Conservation (phyloP, 257 asterid genomes). For the Ilex aquifolium region DNA sequence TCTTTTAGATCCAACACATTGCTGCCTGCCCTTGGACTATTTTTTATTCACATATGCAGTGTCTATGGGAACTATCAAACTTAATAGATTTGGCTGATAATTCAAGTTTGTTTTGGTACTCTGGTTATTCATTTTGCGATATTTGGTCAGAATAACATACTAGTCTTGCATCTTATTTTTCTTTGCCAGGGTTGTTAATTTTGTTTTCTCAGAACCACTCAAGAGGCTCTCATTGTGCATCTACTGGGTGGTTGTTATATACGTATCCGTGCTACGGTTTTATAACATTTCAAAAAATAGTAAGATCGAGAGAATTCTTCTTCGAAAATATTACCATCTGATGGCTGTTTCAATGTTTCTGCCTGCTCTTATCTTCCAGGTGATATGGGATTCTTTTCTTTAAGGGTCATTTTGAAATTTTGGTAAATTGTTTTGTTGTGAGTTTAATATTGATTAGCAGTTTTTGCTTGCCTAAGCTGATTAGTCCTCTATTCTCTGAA, state of each 20-base stretch:
- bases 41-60: neutral
- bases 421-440: too few relatives aligned
- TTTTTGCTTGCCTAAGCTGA: too few relatives aligned
- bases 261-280: slow-evolving; percentile 59
- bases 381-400: neutral
- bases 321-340: slow-evolving; percentile 94
- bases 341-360: slow-evolving; percentile 65
- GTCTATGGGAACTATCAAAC: neutral
- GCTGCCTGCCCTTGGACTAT: neutral
- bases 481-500: neutral
- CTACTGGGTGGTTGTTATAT: slow-evolving; percentile 77
- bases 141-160: too few relatives aligned
- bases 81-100: neutral
- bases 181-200: slow-evolving; percentile 62
- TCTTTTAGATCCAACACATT: neutral
- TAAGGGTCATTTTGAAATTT: too few relatives aligned
- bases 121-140: neutral
- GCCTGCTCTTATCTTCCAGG: slow-evolving; percentile 47
- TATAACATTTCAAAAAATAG: slow-evolving; percentile 77
- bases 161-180: slow-evolving; percentile 11
- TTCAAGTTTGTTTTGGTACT: neutral
- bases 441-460: too few relatives aligned
- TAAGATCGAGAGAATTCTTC: slow-evolving; percentile 87
- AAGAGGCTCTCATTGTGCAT: slow-evolving; percentile 68
- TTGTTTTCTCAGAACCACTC: slow-evolving; percentile 73